Conservation (phyloP, 352 stramenopile species). For the Globisporangium barbulae region DNA sequence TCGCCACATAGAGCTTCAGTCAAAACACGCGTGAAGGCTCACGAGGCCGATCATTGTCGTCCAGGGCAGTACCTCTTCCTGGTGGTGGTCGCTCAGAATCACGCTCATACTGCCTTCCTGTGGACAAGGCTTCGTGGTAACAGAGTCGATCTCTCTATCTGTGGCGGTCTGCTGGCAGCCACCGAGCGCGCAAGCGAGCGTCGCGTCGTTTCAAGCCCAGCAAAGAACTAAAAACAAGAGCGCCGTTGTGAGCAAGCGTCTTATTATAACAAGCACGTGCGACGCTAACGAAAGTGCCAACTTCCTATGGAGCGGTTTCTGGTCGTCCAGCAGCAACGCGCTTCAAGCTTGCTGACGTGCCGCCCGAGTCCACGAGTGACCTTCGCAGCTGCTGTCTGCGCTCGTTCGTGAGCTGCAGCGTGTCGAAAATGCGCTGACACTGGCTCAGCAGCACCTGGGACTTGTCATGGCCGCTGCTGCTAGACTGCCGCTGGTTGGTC, state of each 20-base stretch:
- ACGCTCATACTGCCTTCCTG: conserved; percentile 14
- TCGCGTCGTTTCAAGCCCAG: neutral
- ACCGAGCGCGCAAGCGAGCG: neutral
- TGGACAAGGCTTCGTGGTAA: neutral
- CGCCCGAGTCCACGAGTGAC: neutral
- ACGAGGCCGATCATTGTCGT: neutral
- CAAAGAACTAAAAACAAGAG: neutral
- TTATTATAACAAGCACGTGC: neutral
- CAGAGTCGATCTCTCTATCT: neutral
- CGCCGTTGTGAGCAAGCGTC: neutral
- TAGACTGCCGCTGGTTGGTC: conserved; percentile 7
- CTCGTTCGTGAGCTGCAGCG: conserved; percentile 12
- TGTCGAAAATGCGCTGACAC: conserved; percentile 19
- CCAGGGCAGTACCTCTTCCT: conserved; percentile 48
- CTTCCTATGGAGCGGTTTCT: conserved; percentile 3
- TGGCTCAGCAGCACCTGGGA: conserved; percentile 22
- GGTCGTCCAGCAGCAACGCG: neutral
- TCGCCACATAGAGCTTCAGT: neutral
- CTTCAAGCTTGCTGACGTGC: neutral
- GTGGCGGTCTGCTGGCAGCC: neutral
- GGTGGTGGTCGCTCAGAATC: conserved; percentile 47
- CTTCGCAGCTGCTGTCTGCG: neutral
- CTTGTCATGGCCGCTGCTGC: neutral
- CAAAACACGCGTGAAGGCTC: neutral
- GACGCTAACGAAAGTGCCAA: too few species aligned